Percentiles rank a stretch among this genome's conserved stretches.
phyloP scores from a whole-genome alignment of 768 basidiomycete genomes.

The Auriscalpium orientale region DNA sequence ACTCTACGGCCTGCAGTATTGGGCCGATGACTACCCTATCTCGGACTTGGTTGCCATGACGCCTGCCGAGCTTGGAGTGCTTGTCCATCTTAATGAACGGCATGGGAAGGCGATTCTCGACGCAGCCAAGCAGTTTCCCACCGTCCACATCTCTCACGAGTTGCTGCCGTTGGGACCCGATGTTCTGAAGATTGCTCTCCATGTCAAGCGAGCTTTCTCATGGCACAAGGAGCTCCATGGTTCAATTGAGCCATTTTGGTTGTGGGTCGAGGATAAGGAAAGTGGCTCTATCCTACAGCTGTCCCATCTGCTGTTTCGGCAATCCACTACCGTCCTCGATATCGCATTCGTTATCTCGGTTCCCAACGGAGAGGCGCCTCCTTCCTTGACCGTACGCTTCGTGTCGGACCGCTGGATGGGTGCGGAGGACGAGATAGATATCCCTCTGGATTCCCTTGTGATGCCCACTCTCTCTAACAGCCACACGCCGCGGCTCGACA shows the following conservation, averaged over 20 bases:
- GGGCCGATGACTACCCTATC: slow-evolving; percentile 75
- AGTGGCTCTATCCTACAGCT: slow-evolving; percentile 80
- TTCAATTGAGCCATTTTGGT: slow-evolving; percentile 78
- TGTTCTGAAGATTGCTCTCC: slow-evolving; percentile 68
- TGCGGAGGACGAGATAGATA: slow-evolving; percentile 64
- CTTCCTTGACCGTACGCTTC: slow-evolving; percentile 65
- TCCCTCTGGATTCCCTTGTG: slow-evolving; percentile 58
- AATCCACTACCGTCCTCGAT: slow-evolving; percentile 49
- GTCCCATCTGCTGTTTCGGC: slow-evolving; percentile 63
- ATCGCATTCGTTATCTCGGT: slow-evolving; percentile 81
- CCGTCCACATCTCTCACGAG: slow-evolving; percentile 51
- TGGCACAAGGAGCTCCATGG: slow-evolving; percentile 80
- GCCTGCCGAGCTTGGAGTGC: slow-evolving; percentile 62
- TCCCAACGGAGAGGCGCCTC: slow-evolving; percentile 45
- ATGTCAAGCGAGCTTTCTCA: slow-evolving; percentile 58
- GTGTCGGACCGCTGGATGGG: slow-evolving; percentile 93
- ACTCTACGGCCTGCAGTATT: slow-evolving; percentile 67
- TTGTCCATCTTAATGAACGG: slow-evolving; percentile 78
- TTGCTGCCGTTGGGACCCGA: slow-evolving; percentile 81
- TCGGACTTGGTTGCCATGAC: slow-evolving; percentile 62
- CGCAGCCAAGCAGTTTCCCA: slow-evolving; percentile 83
- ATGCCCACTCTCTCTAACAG: slow-evolving; percentile 63
- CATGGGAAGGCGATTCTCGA: slow-evolving; percentile 75
- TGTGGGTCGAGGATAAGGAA: slow-evolving; percentile 89
- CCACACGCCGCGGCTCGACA: slow-evolving; percentile 57